Evolutionary conservation across 1,284 basidiomycete genomes (phyloP), one percentile per base, ranked within the genome.

Genomic region (Microbotryum violaceum): DNA sequence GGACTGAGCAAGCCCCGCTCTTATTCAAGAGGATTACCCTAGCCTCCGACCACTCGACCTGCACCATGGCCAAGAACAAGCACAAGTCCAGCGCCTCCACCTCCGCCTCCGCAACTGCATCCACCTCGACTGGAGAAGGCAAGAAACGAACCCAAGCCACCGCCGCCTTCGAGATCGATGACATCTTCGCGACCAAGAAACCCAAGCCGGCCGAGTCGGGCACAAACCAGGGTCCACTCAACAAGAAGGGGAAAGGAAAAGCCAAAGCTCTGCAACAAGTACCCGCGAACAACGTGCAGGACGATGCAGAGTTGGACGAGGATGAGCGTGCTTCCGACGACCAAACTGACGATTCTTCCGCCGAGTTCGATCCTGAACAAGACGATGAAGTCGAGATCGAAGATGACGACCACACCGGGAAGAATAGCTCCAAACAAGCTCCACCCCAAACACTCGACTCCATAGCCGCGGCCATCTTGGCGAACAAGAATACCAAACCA

Each of bases 111-210:
- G 31, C 2, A 12, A 21, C 10, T 49, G 12, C 10, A 3, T 23
- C 48, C 12, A 49, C 48, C 48, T 23, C 21, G 27, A 53, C 16
- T 21, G 2, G 29, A 53, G 54, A 25, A 44, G 21, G 53, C 49
- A 64, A 61, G 62, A 62, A 63, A 45, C 57, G 61, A 42, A 18
- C 37, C 37, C 37, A 42, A 42, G 16, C 37, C 27, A 33, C 65
- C 10, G 62, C 49, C 23, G 59, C 63, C 6, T 58, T 54, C 60
- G 70, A 71, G 56, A 71, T 71, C 20, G 70, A 71, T 60, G 70
- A 71, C 65, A 70, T 71, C 66, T 71, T 71, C 57, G 56, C 66
- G 25, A 48, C 58, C 20, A 65, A 64, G 42, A 66, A 67, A 33
- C 42, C 62, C 29, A 68, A 68, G 49, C 54, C 57, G 6, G 9